Conservation (phyloP, 23 red algal species). For the Gracilariopsis chorda region DNA sequence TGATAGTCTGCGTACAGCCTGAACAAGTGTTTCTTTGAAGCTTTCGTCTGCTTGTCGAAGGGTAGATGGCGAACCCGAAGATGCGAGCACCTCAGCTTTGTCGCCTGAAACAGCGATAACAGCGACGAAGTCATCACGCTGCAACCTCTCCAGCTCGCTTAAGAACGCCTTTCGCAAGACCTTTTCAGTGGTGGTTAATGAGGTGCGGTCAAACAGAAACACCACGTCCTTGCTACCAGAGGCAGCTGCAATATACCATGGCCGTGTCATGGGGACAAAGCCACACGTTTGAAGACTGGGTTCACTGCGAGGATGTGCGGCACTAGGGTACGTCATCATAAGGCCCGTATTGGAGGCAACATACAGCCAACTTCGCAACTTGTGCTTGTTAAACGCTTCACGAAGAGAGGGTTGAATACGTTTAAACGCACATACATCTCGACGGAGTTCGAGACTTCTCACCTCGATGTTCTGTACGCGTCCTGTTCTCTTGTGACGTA, state of each 20-base stretch:
- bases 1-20: neutral
- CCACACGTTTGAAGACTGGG: neutral
- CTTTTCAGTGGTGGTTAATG: neutral
- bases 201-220: conserved; percentile 21
- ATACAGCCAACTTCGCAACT: conserved; percentile 2
- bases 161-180: neutral
- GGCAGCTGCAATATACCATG: conserved; percentile 30
- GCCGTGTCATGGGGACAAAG: conserved; percentile 12
- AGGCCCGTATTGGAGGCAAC: neutral
- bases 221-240: conserved; percentile 15
- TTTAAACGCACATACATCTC: conserved; percentile 28
- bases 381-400: neutral
- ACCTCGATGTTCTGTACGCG: neutral
- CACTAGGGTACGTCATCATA: neutral
- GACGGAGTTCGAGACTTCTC: neutral
- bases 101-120: neutral
- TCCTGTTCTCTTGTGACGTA: neutral
- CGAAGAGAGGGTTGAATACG: neutral
- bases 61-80: neutral
- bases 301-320: neutral
- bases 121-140: neutral
- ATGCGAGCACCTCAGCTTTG: neutral
- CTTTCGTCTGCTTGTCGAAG: neutral
- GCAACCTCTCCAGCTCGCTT: neutral
- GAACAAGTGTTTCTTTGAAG: neutral